Evolutionary conservation across 108 stramenopile species (phyloP).

Genomic region (Fragilaria crotonensis): DNA sequence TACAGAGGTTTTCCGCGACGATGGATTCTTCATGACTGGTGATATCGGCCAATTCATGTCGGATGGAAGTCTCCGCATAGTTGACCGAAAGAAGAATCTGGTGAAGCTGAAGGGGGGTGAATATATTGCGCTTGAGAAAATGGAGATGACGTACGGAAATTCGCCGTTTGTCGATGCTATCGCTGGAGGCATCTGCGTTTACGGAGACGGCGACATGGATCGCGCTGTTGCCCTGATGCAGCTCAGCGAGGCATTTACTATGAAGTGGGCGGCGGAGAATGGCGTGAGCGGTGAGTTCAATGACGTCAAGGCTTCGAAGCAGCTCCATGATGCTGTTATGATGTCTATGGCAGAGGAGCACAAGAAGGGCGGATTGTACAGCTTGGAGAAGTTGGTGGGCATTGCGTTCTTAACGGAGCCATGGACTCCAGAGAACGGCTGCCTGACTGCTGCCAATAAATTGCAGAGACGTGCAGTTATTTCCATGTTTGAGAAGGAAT

Average conservation of each 20-base stretch:
- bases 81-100: constrained; percentile 90
- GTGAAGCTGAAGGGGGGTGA: constrained; percentile 93
- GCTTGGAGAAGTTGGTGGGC: constrained; percentile 66
- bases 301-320: constrained; percentile 46
- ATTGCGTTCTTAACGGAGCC: constrained; percentile 45
- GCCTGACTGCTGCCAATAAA: constrained; percentile 85
- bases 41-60: constrained; percentile 85
- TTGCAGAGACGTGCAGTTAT: constrained; percentile 73
- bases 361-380: constrained; percentile 60
- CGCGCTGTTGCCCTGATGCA: constrained; percentile 78
- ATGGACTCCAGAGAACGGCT: constrained; percentile 88
- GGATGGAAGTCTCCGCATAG: constrained; percentile 79
- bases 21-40: constrained; percentile 82
- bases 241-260: constrained; percentile 44
- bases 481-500: constrained; percentile 51
- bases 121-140: constrained; percentile 84
- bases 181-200: constrained; percentile 74
- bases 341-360: constrained; percentile 53
- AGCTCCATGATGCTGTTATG: constrained; percentile 67
- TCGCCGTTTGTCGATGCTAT: constrained; percentile 64
- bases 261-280: constrained; percentile 72
- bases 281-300: constrained; percentile 55
- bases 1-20: constrained; percentile 66
- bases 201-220: constrained; percentile 88
- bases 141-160: constrained; percentile 78